Evolutionary conservation across 139 green algal genomes (phyloP).

Genomic region (Desmodesmus armatus): DNA sequence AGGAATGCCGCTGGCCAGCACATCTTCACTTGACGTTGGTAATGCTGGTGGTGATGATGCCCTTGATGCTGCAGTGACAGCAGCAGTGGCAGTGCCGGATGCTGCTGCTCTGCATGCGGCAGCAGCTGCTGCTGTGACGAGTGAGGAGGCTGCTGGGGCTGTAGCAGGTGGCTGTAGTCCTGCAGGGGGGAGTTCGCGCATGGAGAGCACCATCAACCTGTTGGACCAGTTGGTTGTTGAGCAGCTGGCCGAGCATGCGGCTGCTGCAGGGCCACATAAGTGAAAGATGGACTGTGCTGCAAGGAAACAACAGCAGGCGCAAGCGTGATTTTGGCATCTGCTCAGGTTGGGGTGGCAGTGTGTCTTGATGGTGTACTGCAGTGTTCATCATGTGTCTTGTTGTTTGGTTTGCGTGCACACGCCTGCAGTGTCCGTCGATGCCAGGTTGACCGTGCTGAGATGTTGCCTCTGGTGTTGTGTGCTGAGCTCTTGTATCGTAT

Average conservation of each 20-base stretch:
- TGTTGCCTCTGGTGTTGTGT: no score
- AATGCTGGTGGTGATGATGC: not conserved
- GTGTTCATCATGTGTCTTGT: not conserved
- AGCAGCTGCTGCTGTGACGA: not conserved
- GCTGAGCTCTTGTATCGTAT: no score
- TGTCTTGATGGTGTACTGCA: not conserved
- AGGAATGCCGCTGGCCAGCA: not conserved
- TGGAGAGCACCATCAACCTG: conserved; percentile 28
- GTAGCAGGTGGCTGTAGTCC: not conserved
- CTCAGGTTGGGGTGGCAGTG: not conserved
- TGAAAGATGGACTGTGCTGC: not conserved
- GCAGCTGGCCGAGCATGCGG: conserved; percentile 10
- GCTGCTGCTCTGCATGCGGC: not conserved
- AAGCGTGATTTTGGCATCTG: not conserved
- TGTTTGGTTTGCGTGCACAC: no score
- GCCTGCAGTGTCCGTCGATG: no score
- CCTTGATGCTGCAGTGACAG: not conserved
- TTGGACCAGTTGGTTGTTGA: conserved; percentile 22
- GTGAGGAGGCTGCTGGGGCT: not conserved
- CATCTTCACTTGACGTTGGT: not conserved
- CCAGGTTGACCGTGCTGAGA: no score
- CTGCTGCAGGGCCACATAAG: conserved; percentile 16
- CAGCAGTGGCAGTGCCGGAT: not conserved
- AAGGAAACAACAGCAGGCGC: not conserved
- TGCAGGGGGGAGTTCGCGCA: not conserved